These are phyloP conservation scores for Microdochium trichocladiopsis DNA, from an alignment of 2,329 filamentous ascomycete species.

Conservation along the genomic window DNA sequence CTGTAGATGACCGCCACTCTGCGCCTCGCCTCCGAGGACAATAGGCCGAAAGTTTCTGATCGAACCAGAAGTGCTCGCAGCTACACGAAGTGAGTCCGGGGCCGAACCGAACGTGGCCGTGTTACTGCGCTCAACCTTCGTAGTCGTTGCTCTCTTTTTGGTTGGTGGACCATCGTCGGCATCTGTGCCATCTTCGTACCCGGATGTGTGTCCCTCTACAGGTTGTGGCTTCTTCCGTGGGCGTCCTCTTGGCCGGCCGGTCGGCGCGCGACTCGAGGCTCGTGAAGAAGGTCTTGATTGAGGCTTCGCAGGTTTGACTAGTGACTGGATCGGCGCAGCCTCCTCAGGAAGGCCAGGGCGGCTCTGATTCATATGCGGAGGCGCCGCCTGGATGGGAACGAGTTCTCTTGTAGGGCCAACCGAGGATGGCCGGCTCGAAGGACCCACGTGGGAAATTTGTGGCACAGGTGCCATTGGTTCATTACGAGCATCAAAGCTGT, in stretches of 20 bases:
- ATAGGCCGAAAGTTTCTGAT: slow-evolving; percentile 78
- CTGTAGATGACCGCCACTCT: slow-evolving; percentile 50
- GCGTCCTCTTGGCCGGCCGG: slow-evolving; percentile 48
- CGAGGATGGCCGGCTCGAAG: slow-evolving; percentile 15
- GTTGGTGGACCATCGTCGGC: slow-evolving; percentile 48
- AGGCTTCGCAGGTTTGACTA: slow-evolving; percentile 25
- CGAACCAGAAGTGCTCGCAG: slow-evolving; percentile 83
- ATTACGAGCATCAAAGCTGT: slow-evolving; percentile 3
- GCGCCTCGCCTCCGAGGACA: slow-evolving; percentile 37
- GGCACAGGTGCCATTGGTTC: slow-evolving; percentile 25
- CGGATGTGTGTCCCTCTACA: slow-evolving; percentile 61
- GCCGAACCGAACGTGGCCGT: slow-evolving; percentile 65
- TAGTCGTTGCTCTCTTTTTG: slow-evolving; percentile 76
- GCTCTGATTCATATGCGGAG: slow-evolving; percentile 9
- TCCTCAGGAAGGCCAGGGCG: slow-evolving; percentile 7
- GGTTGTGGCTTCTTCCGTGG: slow-evolving; percentile 43
- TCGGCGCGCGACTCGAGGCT: slow-evolving; percentile 44
- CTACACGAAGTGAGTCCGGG: slow-evolving; percentile 77
- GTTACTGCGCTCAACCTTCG: slow-evolving; percentile 64
- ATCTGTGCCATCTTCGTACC: slow-evolving; percentile 61
- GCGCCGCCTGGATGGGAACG: neutral
- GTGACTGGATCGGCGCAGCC: slow-evolving; percentile 10
- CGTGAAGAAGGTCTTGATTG: slow-evolving; percentile 54
- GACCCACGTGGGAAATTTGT: slow-evolving; percentile 4
- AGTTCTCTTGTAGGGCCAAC: neutral